Conservation (phyloP, 2,329 filamentous ascomycete species). For the Fusarium fracticaudum region DNA sequence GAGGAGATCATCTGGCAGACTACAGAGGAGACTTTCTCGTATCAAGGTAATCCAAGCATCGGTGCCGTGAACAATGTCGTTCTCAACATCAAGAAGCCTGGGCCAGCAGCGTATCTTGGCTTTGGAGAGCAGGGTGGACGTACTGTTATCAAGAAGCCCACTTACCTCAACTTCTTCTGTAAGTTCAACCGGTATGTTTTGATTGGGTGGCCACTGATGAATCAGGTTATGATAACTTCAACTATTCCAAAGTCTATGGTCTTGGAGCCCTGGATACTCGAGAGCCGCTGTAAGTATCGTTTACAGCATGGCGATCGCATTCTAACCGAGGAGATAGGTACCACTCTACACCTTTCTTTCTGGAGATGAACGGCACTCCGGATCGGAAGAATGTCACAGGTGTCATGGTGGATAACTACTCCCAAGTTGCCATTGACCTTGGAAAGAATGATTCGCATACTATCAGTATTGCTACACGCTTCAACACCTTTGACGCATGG, state of each 20-base stretch:
- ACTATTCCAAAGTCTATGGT: not conserved
- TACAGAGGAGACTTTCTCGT: not conserved
- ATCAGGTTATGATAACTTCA: not conserved
- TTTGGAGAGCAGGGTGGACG: conserved; percentile 1
- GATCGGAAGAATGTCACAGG: not conserved
- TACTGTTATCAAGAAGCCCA: not conserved
- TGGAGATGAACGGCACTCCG: not conserved
- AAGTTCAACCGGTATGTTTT: accelerated
- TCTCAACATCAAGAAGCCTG: not conserved
- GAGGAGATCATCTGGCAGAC: conserved; percentile 5
- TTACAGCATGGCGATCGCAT: accelerated
- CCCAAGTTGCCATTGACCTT: not conserved
- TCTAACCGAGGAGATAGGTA: not conserved
- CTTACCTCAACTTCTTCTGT: not conserved
- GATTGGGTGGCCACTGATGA: not conserved
- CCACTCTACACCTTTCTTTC: not conserved
- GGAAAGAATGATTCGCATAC: not conserved
- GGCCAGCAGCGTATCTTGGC: not conserved
- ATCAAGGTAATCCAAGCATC: not conserved
- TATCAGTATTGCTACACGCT: not conserved
- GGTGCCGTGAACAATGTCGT: not conserved
- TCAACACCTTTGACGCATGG: not conserved
- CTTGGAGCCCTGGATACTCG: not conserved
- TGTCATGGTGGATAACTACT: not conserved
- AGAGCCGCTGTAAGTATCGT: not conserved